Evolutionary conservation across 805 yeast species (phyloP).

Genomic region (Kuraishia hungarica): DNA sequence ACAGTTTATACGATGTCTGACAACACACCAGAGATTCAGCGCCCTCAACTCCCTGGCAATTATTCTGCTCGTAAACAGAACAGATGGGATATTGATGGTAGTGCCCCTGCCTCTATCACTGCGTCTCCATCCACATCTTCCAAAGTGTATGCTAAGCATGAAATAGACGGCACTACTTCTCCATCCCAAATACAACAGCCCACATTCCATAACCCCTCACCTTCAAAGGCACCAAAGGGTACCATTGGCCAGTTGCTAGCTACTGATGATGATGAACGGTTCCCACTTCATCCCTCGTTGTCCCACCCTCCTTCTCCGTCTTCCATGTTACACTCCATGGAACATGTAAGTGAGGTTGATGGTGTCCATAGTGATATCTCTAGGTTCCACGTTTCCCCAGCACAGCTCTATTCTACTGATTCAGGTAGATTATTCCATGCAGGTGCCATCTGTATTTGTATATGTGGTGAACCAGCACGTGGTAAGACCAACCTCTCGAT

Average conservation of each 20-base stretch:
- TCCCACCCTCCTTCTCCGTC: not conserved
- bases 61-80: conserved; percentile 46
- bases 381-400: conserved; percentile 71
- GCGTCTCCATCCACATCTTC: conserved; percentile 2
- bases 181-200: not conserved
- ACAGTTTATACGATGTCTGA: not conserved
- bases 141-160: conserved; percentile 3
- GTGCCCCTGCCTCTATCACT: conserved; percentile 1
- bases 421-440: conserved; percentile 93
- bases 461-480: conserved; percentile 92
- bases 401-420: conserved; percentile 88
- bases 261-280: not conserved
- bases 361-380: conserved; percentile 62
- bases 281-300: not conserved
- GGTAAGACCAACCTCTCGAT: conserved; percentile 94
- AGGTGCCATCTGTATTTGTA: conserved; percentile 80
- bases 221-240: conserved; percentile 4
- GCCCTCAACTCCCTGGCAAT: conserved; percentile 38
- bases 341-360: conserved; percentile 24
- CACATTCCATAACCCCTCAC: conserved; percentile 2
- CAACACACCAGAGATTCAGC: conserved; percentile 20
- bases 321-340: not conserved
- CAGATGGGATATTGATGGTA: conserved; percentile 32
- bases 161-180: conserved; percentile 1
- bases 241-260: not conserved